A percentile compares a stretch with the other conserved stretches of the same genome.
These are phyloP conservation scores for Candida arabinofermentans DNA, from an alignment of 805 yeast genomes.

Conservation along the genomic window DNA sequence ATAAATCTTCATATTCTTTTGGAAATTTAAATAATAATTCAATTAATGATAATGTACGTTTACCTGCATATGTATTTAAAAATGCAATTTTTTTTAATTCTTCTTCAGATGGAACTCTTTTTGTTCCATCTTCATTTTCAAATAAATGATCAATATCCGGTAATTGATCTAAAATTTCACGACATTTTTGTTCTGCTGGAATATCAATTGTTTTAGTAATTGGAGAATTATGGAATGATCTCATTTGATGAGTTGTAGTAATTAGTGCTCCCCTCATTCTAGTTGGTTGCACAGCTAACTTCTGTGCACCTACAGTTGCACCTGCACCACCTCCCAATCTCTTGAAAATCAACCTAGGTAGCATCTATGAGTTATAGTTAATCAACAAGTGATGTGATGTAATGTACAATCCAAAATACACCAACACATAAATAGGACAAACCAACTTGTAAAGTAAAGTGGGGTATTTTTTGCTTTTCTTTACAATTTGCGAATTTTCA, in stretches of 20 bases:
- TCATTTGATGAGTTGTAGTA: background rate
- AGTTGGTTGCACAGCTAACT: too few species aligned
- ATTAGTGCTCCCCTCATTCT: background rate
- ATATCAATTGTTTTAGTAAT: conserved; percentile 33
- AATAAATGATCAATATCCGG: conserved; percentile 65
- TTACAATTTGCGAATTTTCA: too few species aligned
- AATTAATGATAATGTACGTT: conserved; percentile 47
- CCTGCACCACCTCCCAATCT: background rate
- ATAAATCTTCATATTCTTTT: conserved; percentile 48
- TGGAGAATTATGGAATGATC: conserved; percentile 13
- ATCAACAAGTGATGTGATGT: background rate
- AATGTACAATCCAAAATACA: background rate
- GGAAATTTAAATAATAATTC: conserved; percentile 45
- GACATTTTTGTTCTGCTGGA: conserved; percentile 56
- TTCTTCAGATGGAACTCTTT: conserved; percentile 62
- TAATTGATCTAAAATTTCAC: conserved; percentile 55
- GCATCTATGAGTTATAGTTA: too few species aligned
- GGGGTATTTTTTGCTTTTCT: too few species aligned
- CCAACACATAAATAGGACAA: too few species aligned
- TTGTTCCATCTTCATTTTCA: conserved; percentile 72
- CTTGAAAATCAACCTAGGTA: too few species aligned
- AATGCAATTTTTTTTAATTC: conserved; percentile 73
- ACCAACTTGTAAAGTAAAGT: too few species aligned
- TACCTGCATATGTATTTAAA: conserved; percentile 55
- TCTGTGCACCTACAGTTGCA: background rate